Base-by-base conservation (phyloP, 352 stramenopile species). In the Hyphochytrium catenoides region DNA sequence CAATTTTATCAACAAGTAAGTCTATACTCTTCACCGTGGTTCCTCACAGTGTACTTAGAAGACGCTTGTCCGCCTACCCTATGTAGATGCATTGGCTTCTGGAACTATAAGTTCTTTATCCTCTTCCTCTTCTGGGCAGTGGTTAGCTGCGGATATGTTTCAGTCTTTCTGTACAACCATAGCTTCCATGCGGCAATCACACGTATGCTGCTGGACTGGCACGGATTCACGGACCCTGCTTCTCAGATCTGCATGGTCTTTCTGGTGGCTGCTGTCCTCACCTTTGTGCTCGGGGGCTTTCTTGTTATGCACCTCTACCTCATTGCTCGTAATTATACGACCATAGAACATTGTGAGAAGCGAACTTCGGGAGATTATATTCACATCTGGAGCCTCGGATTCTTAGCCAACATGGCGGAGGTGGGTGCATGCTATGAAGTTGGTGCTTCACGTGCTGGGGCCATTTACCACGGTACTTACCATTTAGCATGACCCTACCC, bases 91-190 rank as follows among this genome's bases (percentile, higher is more conserved):
- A 81, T 84, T 42, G 69, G 69, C 7, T 76, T 71, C 46, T 65
- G 71, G 49, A 84, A 84, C 52, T 84, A 84, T 61, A 84, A 84
- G 52, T 81, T 71, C 43, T 84, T 84, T 39, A 43, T 84, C 31
- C 57, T 67, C 32, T 84, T 84, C 43, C 55, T 84, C 19, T 62
- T 55, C 20, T 84, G 66, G 66, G 75, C 62, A 31, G 40, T 65
- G 0, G 34, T 47, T 1, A 60, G 64, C 12, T 79, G 69, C 42
- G 55, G 81, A 31, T 66, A 74, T 34, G 40, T 71, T 34, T 66
- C 62, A 37, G 57, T 41, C 23, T 37, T 84, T 20, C 28, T 78
- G 11, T 81, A 74, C 41, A 54, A 58, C 27, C 74, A 61, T 37
- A 36, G 71, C 8, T 26, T 46, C 14, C n/a, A 11, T 12, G 20